Percentiles rank a stretch among this genome's conserved stretches.
Evolutionary conservation across 2,329 filamentous ascomycete genomes (phyloP).

Genomic region (Penicillium sp.): DNA sequence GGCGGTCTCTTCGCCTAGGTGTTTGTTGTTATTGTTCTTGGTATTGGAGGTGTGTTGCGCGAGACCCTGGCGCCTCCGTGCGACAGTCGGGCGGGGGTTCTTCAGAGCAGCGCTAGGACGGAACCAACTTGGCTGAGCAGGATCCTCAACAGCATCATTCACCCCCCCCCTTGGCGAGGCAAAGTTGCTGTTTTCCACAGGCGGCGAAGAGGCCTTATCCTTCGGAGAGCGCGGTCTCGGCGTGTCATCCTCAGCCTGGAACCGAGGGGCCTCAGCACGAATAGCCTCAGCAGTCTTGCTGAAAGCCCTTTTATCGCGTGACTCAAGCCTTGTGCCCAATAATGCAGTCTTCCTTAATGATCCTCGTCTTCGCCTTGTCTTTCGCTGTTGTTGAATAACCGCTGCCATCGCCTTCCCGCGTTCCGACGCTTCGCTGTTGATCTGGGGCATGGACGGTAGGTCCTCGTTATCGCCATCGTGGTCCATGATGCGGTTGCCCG

Average conservation of each 20-base stretch:
- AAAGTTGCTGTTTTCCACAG: conserved; percentile 3
- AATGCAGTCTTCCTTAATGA: conserved; percentile 86
- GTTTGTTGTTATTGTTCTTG: conserved; percentile 39
- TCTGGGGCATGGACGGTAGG: conserved; percentile 26
- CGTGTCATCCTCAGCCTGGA: conserved; percentile 1
- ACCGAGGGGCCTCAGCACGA: conserved; percentile 3
- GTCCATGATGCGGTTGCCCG: conserved; percentile 28
- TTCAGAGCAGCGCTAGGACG: conserved; percentile 16
- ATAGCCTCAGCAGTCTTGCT: conserved; percentile 20
- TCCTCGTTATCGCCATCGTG: conserved; percentile 27
- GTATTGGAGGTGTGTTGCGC: conserved; percentile 44
- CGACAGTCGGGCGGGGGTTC: conserved; percentile 21
- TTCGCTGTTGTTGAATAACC: conserved; percentile 51
- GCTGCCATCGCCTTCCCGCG: conserved; percentile 53
- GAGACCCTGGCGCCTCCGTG: conserved; percentile 37
- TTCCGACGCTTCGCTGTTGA: conserved; percentile 11
- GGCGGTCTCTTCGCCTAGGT: conserved; percentile 66
- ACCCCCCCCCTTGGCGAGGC: conserved; percentile 13
- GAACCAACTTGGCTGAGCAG: conserved; percentile 20
- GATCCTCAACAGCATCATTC: conserved; percentile 14
- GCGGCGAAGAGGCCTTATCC: conserved; percentile 4
- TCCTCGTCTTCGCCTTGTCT: conserved; percentile 72
- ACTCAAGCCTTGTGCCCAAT: conserved; percentile 58
- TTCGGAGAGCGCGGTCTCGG: conserved; percentile 6
- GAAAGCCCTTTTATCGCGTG: conserved; percentile 33